Base-by-base conservation (phyloP, 768 basidiomycete genomes). In the Crassisporium funariophilum region DNA sequence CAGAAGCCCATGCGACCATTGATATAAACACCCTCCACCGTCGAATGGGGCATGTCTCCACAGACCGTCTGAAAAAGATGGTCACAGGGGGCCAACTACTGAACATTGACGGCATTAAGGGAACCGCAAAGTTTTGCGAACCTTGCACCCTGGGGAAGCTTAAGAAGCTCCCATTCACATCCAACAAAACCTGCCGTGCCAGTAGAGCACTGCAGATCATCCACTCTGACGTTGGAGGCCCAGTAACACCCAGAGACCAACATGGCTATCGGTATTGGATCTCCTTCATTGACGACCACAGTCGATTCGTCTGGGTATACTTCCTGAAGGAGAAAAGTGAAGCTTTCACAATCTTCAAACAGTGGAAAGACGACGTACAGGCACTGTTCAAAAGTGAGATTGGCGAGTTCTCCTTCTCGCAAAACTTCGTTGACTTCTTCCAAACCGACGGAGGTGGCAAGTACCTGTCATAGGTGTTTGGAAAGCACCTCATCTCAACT, bases 221-320 rank as follows among this genome's bases (percentile, higher is more conserved):
- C 15, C 53, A 54, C 17, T 50, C 48, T 2, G 52, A 54, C 20
- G 35, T 50, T 4, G 49, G 46, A 5, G 45, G 49, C 9, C 54
- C 54, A 10, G 40, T 54, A 15, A 51, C 39, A 15, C 49, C 54
- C 11, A 10, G 6, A 1, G 37, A 50, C 13, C 17, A 36, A 13
- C 47, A 44, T 19, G 48, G 51, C 1, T 45, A 50, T 22, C 39
- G 50, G 16, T 57, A 57, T 25, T 59, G 50, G 47, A 49, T 52
- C 16, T 34, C 52, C 6, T 57, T 59, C 36, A 38, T 53, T n/a
- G 50, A 53, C 46, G 51, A 55, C 17, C 23, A 29, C 16, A 42
- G 38, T 4, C 42, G 44, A 7, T 53, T 47, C 36, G 42, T 35
- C 13, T 50, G 49, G 46, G 29, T 60, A 1, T 52, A 44, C 29